Conservation (phyloP, 2,329 filamentous ascomycete species). For the Calonectria hawksworthii region DNA sequence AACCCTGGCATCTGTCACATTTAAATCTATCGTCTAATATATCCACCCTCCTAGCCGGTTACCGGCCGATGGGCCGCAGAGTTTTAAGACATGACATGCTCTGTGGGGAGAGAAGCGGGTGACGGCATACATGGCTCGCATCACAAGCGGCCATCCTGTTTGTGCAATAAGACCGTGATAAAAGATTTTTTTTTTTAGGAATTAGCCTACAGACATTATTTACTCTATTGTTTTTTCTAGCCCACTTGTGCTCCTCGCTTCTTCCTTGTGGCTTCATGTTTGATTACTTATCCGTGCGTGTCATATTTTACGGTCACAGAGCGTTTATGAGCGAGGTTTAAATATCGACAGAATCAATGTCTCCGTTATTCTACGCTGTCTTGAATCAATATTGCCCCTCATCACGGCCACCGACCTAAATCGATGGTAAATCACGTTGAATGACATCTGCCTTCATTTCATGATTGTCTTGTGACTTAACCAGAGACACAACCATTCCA, state of each 20-base stretch:
- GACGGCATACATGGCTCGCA: not conserved
- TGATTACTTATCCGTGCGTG: not conserved
- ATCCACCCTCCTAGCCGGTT: not conserved
- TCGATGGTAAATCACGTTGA: not conserved
- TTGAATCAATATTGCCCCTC: not conserved
- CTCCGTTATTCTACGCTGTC: not conserved
- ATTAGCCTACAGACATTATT: not conserved
- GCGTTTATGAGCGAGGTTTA: not conserved
- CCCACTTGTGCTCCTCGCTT: not conserved
- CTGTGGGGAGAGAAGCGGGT: not conserved
- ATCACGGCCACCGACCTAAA: not conserved
- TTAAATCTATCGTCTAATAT: not conserved
- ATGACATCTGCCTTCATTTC: not conserved
- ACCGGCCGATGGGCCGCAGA: not conserved
- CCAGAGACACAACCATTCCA: not conserved
- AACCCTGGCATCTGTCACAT: constrained; percentile 2
- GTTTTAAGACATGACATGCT: not conserved
- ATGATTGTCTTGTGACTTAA: not conserved
- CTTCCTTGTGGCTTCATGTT: not conserved
- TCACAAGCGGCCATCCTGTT: not conserved
- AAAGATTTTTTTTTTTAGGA: no score
- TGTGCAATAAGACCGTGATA: no score
- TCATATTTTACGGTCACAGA: not conserved
- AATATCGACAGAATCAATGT: not conserved
- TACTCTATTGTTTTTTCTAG: not conserved